Percentiles rank a stretch among this genome's conserved stretches.
phyloP scores from a whole-genome alignment of 2,329 filamentous ascomycete species.

The Venturia oleaginea region DNA sequence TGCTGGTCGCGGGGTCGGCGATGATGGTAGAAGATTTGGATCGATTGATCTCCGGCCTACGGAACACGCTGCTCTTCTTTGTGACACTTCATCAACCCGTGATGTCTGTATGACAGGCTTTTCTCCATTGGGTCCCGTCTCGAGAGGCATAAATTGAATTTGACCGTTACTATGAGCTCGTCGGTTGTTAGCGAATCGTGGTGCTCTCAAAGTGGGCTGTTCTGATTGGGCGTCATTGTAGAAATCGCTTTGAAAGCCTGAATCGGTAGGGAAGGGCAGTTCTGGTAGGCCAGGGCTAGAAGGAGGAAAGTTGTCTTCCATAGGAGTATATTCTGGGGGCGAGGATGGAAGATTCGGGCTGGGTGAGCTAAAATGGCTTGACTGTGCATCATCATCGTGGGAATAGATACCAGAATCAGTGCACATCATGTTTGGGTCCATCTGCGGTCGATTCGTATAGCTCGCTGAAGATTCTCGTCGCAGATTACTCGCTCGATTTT shows the following conservation, averaged over 20 bases:
- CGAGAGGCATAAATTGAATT: not conserved
- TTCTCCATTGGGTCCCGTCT: not conserved
- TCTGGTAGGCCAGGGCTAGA: constrained; percentile 68
- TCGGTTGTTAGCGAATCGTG: constrained; percentile 16
- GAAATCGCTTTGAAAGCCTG: constrained; percentile 70
- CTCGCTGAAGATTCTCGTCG: constrained; percentile 52
- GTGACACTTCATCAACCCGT: not conserved
- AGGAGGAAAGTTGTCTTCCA: constrained; percentile 52
- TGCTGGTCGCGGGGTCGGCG: not conserved
- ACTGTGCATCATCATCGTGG: constrained; percentile 40
- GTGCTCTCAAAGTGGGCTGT: constrained; percentile 18
- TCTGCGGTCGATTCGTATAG: constrained; percentile 24
- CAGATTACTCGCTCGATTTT: constrained; percentile 38
- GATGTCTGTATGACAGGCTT: not conserved
- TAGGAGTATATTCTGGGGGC: constrained; percentile 60
- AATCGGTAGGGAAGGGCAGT: constrained; percentile 52
- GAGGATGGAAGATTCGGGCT: constrained; percentile 72
- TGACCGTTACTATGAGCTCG: constrained; percentile 2
- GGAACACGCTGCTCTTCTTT: constrained; percentile 1
- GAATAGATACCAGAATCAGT: constrained; percentile 37
- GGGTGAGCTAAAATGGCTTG: constrained; percentile 19
- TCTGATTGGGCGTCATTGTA: constrained; percentile 6
- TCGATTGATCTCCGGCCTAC: not conserved
- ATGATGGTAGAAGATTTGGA: not conserved
- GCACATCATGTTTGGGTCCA: constrained; percentile 18